These are phyloP conservation scores for Aphanomyces euteiches DNA, from an alignment of 352 stramenopile genomes.

Conservation along the genomic window DNA sequence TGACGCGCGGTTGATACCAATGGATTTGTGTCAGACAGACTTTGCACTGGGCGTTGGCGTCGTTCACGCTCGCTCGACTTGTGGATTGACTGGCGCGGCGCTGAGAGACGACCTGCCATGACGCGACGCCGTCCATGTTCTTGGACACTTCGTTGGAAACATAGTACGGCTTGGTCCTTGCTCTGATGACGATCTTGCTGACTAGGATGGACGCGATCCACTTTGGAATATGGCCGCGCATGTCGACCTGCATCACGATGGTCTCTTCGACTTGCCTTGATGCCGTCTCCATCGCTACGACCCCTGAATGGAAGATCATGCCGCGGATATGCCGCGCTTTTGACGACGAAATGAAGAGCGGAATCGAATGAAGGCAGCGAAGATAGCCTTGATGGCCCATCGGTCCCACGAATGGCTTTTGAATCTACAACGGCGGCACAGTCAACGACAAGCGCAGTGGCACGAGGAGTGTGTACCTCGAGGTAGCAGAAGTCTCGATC, in stretches of 20 bases:
- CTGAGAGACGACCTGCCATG: background rate
- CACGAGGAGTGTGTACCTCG: background rate
- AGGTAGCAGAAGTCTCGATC: slow-evolving; percentile 30
- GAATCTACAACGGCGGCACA: slow-evolving; percentile 4
- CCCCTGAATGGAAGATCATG: slow-evolving; percentile 12
- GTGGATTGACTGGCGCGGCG: background rate
- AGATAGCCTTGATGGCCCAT: slow-evolving; percentile 12
- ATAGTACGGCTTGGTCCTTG: background rate
- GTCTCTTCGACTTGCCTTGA: slow-evolving; percentile 3
- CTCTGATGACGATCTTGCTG: background rate
- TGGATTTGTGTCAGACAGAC: slow-evolving; percentile 4
- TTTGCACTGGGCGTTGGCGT: slow-evolving; percentile 9
- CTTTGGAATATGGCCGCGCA: slow-evolving; percentile 4
- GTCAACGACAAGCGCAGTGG: background rate
- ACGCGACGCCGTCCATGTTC: background rate
- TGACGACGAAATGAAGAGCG: slow-evolving; percentile 18
- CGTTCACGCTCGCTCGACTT: background rate
- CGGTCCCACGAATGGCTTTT: slow-evolving; percentile 3
- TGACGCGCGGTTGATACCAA: slow-evolving; percentile 16
- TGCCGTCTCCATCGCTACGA: slow-evolving; percentile 14
- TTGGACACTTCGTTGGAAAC: background rate
- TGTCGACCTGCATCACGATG: slow-evolving; percentile 9
- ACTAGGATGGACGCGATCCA: slow-evolving; percentile 18
- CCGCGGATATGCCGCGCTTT: slow-evolving; percentile 7
- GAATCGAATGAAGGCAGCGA: slow-evolving; percentile 24